These are phyloP conservation scores for Strigomonas oncopelti DNA, from an alignment of 208 protist genomes.

Conservation along the genomic window DNA sequence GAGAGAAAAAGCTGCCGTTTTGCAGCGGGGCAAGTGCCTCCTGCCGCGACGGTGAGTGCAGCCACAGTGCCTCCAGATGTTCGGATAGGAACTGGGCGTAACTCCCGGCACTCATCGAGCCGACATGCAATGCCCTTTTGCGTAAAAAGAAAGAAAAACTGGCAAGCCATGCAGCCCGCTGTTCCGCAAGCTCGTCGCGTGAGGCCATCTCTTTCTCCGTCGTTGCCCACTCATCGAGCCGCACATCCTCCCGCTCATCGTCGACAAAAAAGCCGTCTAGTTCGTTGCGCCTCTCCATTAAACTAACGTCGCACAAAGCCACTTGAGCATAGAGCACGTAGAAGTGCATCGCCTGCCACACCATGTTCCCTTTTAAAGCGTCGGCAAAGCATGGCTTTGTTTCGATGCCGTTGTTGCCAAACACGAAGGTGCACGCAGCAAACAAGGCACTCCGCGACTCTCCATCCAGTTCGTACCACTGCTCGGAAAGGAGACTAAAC, in stretches of 20 bases:
- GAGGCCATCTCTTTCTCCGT: no score
- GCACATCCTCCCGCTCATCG: no score
- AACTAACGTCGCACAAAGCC: not conserved
- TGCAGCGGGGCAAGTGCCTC: not conserved
- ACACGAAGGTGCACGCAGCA: not conserved
- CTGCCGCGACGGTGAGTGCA: not conserved
- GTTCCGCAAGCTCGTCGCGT: not conserved
- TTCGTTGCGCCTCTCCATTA: not conserved
- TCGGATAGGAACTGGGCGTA: conserved; percentile 7
- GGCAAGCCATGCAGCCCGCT: not conserved
- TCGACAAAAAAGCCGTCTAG: not conserved
- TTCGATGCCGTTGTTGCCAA: not conserved
- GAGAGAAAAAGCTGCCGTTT: not conserved
- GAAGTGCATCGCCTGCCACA: conserved; percentile 7
- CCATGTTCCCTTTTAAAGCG: not conserved
- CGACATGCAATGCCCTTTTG: not conserved
- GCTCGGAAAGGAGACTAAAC: conserved; percentile 26
- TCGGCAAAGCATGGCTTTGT: not conserved
- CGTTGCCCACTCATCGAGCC: no score
- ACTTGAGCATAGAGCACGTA: conserved; percentile 6
- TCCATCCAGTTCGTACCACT: not conserved
- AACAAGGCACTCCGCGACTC: not conserved
- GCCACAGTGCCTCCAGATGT: not conserved
- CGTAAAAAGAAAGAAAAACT: not conserved
- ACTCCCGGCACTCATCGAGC: conserved; percentile 2